A percentile compares a stretch with the other conserved stretches of the same genome.
Conservation (phyloP, 768 basidiomycete species). For the Boletales sp. region DNA sequence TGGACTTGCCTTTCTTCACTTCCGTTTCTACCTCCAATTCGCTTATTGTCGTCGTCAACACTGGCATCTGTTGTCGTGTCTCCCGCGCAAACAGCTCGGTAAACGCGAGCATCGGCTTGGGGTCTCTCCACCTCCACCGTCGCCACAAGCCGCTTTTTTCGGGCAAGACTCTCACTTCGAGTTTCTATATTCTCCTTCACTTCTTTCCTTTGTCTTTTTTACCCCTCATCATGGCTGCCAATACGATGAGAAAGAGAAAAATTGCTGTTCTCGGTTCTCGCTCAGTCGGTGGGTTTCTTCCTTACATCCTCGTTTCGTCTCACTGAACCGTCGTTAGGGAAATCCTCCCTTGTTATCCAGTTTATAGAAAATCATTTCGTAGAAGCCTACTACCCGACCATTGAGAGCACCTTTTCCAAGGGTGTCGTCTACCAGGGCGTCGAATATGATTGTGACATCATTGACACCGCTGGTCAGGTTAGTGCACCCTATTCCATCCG, state of each 20-base stretch:
- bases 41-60: constrained; percentile 5
- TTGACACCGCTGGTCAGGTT: constrained; percentile 97
- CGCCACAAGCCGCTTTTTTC: constrained; percentile 23
- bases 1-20: background rate
- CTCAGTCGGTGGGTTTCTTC: constrained; percentile 68
- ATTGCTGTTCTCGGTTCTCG: constrained; percentile 86
- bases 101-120: constrained; percentile 19
- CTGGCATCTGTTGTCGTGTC: constrained; percentile 15
- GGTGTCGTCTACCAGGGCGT: constrained; percentile 82
- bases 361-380: constrained; percentile 91
- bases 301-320: constrained; percentile 5
- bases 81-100: constrained; percentile 28
- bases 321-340: constrained; percentile 55
- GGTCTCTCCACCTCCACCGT: constrained; percentile 11
- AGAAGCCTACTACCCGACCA: constrained; percentile 94
- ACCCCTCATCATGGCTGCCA: constrained; percentile 28
- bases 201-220: constrained; percentile 1
- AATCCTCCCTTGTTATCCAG: constrained; percentile 89
- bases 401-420: constrained; percentile 86
- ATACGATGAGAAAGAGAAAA: constrained; percentile 72
- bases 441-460: constrained; percentile 95
- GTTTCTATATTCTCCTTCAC: constrained; percentile 13
- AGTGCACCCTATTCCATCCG: constrained; percentile 19
- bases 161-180: constrained; percentile 4
- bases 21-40: background rate